phyloP scores from a whole-genome alignment of 352 stramenopile species.

The Pythium scleroteichum region DNA sequence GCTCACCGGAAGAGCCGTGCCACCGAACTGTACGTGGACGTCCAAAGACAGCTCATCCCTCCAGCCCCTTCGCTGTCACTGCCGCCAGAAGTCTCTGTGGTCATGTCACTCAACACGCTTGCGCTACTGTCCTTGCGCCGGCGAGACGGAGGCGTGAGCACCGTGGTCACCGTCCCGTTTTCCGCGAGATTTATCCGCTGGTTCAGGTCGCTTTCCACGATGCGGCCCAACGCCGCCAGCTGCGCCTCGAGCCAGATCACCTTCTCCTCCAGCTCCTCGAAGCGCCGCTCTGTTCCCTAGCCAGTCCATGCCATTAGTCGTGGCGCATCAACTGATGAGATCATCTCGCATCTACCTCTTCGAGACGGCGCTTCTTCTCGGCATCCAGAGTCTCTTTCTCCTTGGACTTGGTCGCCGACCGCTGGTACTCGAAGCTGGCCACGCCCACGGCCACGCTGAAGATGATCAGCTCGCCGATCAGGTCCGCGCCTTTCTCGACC shows the following conservation, averaged over 20 bases:
- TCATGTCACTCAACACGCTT: background rate
- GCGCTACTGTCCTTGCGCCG: constrained; percentile 1
- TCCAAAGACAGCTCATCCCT: constrained; percentile 11
- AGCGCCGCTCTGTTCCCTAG: constrained; percentile 24
- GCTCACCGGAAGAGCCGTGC: constrained; percentile 23
- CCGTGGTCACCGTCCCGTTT: constrained; percentile 8
- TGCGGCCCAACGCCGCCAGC: constrained; percentile 21
- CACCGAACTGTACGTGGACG: constrained; percentile 18
- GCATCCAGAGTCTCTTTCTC: constrained; percentile 55
- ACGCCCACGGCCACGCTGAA: constrained; percentile 74
- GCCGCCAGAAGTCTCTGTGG: background rate
- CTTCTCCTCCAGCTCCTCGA: constrained; percentile 28
- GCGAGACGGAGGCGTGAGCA: constrained; percentile 12
- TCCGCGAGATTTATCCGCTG: constrained; percentile 20
- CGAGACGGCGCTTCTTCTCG: constrained; percentile 57
- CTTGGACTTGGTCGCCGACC: constrained; percentile 57
- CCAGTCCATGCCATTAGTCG: background rate
- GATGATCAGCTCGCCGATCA: constrained; percentile 78
- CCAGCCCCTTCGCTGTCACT: background rate
- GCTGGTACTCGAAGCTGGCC: constrained; percentile 77
- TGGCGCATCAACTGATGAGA: background rate
- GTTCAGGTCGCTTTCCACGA: constrained; percentile 26
- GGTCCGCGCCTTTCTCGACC: constrained; percentile 73
- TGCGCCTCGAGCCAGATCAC: constrained; percentile 31
- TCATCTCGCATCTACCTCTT: constrained; percentile 30